Percentiles rank a stretch among this genome's conserved stretches.
These are phyloP conservation scores for Colletotrichum endophyticum DNA, from an alignment of 2,329 filamentous ascomycete genomes.

Conservation along the genomic window DNA sequence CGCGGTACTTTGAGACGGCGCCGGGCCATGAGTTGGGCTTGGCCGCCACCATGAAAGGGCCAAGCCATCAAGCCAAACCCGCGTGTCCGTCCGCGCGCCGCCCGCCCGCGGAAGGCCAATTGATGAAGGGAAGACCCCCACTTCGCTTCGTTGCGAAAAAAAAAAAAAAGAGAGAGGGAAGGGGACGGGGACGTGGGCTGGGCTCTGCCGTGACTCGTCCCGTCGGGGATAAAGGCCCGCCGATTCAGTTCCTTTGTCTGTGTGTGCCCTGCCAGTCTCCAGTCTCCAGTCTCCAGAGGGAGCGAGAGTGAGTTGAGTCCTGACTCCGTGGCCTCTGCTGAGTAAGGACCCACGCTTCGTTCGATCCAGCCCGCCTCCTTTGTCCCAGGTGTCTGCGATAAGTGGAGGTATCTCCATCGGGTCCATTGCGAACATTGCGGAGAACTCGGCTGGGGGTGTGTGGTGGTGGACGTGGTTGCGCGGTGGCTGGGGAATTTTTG, in stretches of 20 bases:
- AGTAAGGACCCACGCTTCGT: slow-evolving; percentile 1
- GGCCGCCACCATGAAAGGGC: background rate
- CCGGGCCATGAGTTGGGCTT: background rate
- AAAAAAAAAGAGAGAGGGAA: background rate
- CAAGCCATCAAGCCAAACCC: background rate
- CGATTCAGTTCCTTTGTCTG: background rate
- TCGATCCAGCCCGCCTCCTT: background rate
- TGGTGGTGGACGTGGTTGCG: background rate
- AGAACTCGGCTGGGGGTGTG: background rate
- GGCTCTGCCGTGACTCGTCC: background rate
- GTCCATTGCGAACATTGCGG: background rate
- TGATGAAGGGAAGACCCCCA: background rate
- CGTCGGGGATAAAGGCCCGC: background rate
- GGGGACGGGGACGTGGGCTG: background rate
- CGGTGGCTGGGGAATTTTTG: background rate
- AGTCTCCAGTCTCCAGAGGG: background rate
- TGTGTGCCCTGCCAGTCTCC: background rate
- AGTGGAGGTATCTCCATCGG: background rate
- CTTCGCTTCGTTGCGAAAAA: background rate
- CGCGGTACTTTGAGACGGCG: background rate
- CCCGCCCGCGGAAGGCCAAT: background rate
- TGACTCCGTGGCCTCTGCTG: background rate
- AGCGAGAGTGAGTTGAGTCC: background rate
- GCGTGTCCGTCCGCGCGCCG: background rate
- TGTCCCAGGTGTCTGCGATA: slow-evolving; percentile 1